These are phyloP conservation scores for Zanthoxylum bungeanum DNA, from an alignment of 345 rosid species.

Conservation along the genomic window DNA sequence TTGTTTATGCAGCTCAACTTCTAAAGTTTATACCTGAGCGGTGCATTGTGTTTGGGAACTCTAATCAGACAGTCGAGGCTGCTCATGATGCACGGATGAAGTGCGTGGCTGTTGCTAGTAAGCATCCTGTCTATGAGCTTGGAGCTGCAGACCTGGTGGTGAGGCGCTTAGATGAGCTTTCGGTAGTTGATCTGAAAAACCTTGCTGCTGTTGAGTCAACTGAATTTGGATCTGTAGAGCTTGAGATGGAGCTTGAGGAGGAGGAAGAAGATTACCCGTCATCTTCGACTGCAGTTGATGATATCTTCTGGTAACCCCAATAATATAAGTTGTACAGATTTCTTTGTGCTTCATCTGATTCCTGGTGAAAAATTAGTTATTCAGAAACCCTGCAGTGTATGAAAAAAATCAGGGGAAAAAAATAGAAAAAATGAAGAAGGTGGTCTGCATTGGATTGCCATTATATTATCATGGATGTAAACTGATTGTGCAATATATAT, in stretches of 20 bases:
- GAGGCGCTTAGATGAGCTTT: slow-evolving; percentile 71
- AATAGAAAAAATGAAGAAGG: slow-evolving; percentile 3
- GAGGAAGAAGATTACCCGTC: slow-evolving; percentile 42
- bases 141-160: slow-evolving; percentile 94
- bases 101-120: slow-evolving; percentile 95
- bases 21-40: slow-evolving; percentile 86
- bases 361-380: slow-evolving; percentile 21
- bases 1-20: slow-evolving; percentile 76
- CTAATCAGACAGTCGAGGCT: slow-evolving; percentile 89
- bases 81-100: slow-evolving; percentile 94
- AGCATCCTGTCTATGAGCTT: slow-evolving; percentile 87
- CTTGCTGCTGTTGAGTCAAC: slow-evolving; percentile 75
- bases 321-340: slow-evolving; percentile 51
- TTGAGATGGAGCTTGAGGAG: slow-evolving; percentile 72
- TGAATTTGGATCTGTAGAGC: slow-evolving; percentile 57
- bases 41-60: slow-evolving; percentile 94
- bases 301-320: slow-evolving; percentile 57
- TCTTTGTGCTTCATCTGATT: slow-evolving; percentile 27
- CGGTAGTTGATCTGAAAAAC: slow-evolving; percentile 87
- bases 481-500: slow-evolving; percentile 19
- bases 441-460: slow-evolving; percentile 47
- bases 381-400: slow-evolving; percentile 22
- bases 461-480: slow-evolving; percentile 23
- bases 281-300: slow-evolving; percentile 50
- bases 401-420: neutral